A percentile compares a stretch with the other conserved stretches of the same genome.
Conservation (phyloP, 2,329 filamentous ascomycete species). For the Penicillium sp. region DNA sequence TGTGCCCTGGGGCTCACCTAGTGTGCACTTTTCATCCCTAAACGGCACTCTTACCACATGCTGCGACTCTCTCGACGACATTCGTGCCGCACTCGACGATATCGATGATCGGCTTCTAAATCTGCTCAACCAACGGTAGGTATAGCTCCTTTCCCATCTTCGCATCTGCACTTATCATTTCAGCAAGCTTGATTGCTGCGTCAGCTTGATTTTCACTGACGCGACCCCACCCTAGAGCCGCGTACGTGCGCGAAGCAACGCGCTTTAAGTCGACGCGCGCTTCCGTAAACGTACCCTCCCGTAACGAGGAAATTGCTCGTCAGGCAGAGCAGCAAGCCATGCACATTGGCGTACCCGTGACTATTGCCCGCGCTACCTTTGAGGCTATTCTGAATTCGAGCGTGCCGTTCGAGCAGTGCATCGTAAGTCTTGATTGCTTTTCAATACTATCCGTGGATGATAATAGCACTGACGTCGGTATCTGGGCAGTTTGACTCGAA, state of each 20-base stretch:
- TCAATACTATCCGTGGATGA: background rate
- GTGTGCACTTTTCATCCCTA: constrained; percentile 6
- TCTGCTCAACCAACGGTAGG: background rate
- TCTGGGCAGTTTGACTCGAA: background rate
- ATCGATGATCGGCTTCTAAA: background rate
- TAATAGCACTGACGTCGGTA: background rate
- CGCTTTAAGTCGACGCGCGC: background rate
- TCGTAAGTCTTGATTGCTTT: background rate
- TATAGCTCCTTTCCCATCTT: background rate
- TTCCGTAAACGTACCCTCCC: background rate
- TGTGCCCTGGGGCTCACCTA: constrained; percentile 4
- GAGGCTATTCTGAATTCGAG: constrained; percentile 7
- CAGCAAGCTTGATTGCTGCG: too few species aligned
- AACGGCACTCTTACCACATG: constrained; percentile 4
- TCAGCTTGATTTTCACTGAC: too few species aligned
- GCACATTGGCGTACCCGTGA: constrained; percentile 3
- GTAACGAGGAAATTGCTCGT: background rate
- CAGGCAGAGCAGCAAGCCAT: background rate
- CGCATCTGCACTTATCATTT: background rate
- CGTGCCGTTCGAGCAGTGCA: constrained; percentile 8
- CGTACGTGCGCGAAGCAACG: background rate
- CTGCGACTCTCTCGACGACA: constrained; percentile 5
- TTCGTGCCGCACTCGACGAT: constrained; percentile 2
- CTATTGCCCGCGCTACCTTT: constrained; percentile 5
- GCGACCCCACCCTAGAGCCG: background rate